phyloP scores from a whole-genome alignment of 305 asterid genomes.

The Stenogyne calaminthoides region DNA sequence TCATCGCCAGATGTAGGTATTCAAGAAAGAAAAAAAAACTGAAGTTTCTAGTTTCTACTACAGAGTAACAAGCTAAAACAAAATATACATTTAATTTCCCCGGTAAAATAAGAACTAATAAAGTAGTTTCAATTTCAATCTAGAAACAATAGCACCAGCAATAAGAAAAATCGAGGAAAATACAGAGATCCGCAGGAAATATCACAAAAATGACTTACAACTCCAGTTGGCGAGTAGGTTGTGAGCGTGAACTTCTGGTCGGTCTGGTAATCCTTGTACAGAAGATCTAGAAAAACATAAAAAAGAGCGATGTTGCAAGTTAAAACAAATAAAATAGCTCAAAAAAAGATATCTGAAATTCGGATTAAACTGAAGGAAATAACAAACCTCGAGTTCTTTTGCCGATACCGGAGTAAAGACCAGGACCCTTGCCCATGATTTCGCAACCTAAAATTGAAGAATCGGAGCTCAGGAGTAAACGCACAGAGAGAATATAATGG shows the following conservation, averaged over 20 bases:
- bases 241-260: constrained; percentile 79
- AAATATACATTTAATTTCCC: not conserved
- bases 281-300: constrained; percentile 53
- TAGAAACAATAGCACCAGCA: constrained; percentile 4
- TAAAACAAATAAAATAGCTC: not conserved
- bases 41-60: not conserved
- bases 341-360: not conserved
- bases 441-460: constrained; percentile 29
- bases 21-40: not conserved
- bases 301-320: not conserved
- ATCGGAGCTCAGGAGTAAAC: constrained; percentile 3
- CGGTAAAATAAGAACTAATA: not conserved
- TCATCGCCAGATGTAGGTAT: not conserved
- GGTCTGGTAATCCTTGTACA: constrained; percentile 71
- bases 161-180: not conserved
- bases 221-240: constrained; percentile 67
- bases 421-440: constrained; percentile 85
- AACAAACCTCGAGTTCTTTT: constrained; percentile 65
- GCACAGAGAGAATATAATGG: constrained; percentile 21
- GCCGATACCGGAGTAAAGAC: constrained; percentile 88
- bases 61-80: not conserved
- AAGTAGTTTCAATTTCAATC: constrained; percentile 1
- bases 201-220: constrained; percentile 48
- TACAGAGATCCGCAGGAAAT: constrained; percentile 30
- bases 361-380: not conserved